Evolutionary conservation across 2,329 filamentous ascomycete species (phyloP).

Genomic region (Sporothrix globosa): DNA sequence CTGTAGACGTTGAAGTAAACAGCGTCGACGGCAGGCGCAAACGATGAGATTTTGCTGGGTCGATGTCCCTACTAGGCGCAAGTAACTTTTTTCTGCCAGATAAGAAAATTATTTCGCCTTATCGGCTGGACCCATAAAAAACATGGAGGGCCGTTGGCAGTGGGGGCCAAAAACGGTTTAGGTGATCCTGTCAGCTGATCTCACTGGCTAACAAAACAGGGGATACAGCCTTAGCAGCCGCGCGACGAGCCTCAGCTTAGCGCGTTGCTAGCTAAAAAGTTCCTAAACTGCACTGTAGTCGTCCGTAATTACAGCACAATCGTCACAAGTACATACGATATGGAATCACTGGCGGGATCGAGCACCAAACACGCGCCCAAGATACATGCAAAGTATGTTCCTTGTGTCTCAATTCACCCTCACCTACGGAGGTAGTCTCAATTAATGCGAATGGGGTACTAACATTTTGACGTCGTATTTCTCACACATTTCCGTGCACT

Average conservation of each 20-base stretch:
- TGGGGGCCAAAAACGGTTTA: not conserved
- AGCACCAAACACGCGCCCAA: not conserved
- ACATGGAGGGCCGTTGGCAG: not conserved
- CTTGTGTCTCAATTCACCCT: not conserved
- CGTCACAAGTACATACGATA: not conserved
- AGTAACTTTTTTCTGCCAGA: constrained; percentile 30
- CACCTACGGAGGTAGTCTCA: not conserved
- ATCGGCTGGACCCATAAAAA: constrained; percentile 25
- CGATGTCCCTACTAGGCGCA: constrained; percentile 2
- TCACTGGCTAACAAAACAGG: not conserved
- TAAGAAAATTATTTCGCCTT: constrained; percentile 31
- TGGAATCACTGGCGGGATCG: not conserved
- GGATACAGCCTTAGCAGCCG: not conserved
- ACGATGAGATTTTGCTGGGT: constrained; percentile 9
- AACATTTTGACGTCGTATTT: not conserved
- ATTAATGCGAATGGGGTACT: not conserved
- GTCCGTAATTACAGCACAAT: not conserved
- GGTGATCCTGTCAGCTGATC: constrained; percentile 10
- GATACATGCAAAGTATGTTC: no score
- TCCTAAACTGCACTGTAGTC: not conserved
- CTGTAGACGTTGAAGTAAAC: not conserved
- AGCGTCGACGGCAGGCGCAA: not conserved
- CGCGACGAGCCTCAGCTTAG: not conserved
- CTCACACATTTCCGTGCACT: not conserved
- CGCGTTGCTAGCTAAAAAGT: not conserved